phyloP scores from a whole-genome alignment of 495 filamentous ascomycete species.

The Alectoria sarmentosa region DNA sequence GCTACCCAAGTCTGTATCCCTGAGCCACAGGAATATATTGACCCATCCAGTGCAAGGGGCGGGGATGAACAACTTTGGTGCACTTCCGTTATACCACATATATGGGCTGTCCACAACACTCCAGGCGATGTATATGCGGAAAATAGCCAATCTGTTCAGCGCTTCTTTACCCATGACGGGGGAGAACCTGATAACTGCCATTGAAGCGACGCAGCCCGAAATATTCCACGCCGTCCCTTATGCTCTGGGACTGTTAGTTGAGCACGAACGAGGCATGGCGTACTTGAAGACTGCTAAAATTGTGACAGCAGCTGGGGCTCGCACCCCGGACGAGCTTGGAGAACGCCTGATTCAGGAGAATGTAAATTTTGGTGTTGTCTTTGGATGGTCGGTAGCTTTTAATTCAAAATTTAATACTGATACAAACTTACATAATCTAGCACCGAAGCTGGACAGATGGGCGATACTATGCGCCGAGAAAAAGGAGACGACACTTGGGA shows the following conservation, averaged over 20 bases:
- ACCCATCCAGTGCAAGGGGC: too few species aligned
- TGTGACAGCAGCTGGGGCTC: constrained; percentile 45
- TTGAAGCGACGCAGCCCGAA: constrained; percentile 41
- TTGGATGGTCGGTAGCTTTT: too few species aligned
- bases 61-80: too few species aligned
- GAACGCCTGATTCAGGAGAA: constrained; percentile 43
- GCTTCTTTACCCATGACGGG: constrained; percentile 47
- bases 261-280: constrained; percentile 41
- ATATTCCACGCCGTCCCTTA: constrained; percentile 51
- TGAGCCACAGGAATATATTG: too few species aligned
- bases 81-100: too few species aligned
- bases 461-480: constrained; percentile 43
- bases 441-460: constrained; percentile 46
- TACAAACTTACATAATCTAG: constrained; percentile 26
- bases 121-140: constrained; percentile 46
- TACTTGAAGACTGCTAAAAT: constrained; percentile 38
- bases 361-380: constrained; percentile 43
- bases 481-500: constrained; percentile 45
- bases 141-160: constrained; percentile 43
- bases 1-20: constrained; percentile 44
- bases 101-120: too few species aligned
- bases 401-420: too few species aligned
- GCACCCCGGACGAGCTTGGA: constrained; percentile 51
- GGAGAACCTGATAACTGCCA: constrained; percentile 35
- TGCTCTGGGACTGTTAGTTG: constrained; percentile 45